Percentiles rank a stretch among this genome's conserved stretches.
phyloP scores from a whole-genome alignment of 495 filamentous ascomycete species.

The Bombardia bombarda region DNA sequence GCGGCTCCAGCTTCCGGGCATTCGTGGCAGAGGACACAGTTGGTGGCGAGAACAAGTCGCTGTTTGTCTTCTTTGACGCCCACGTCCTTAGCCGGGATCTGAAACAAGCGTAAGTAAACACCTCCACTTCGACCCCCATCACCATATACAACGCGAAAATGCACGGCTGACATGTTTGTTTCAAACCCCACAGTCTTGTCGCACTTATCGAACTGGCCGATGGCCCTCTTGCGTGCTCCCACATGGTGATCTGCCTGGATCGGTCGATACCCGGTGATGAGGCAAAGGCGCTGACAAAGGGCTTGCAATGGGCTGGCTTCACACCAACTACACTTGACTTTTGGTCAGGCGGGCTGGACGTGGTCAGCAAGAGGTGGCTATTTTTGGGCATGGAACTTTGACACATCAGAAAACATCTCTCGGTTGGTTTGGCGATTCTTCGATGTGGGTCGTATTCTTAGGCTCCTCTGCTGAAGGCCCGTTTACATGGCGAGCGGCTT shows the following conservation, averaged over 20 bases:
- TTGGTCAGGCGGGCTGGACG: slow-evolving; percentile 52
- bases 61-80: slow-evolving; percentile 85
- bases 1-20: slow-evolving; percentile 73
- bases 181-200: slow-evolving; percentile 76
- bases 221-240: slow-evolving; percentile 61
- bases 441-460: too few species aligned
- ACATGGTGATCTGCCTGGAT: slow-evolving; percentile 74
- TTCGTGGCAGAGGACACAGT: slow-evolving; percentile 57
- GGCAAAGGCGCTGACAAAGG: slow-evolving; percentile 58
- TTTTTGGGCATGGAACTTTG: slow-evolving; percentile 74
- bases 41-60: slow-evolving; percentile 48
- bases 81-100: slow-evolving; percentile 61
- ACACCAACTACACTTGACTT: slow-evolving; percentile 67
- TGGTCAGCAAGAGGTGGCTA: slow-evolving; percentile 67
- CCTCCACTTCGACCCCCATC: background rate
- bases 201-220: slow-evolving; percentile 83
- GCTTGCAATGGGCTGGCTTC: slow-evolving; percentile 90
- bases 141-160: slow-evolving; percentile 14
- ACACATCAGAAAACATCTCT: too few species aligned
- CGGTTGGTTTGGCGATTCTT: too few species aligned
- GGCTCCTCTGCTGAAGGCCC: too few species aligned
- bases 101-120: slow-evolving; percentile 85
- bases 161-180: too few species aligned
- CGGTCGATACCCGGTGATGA: slow-evolving; percentile 51
- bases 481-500: too few species aligned